phyloP scores from a whole-genome alignment of 805 yeast species.

The Starmerella scarabaei region DNA sequence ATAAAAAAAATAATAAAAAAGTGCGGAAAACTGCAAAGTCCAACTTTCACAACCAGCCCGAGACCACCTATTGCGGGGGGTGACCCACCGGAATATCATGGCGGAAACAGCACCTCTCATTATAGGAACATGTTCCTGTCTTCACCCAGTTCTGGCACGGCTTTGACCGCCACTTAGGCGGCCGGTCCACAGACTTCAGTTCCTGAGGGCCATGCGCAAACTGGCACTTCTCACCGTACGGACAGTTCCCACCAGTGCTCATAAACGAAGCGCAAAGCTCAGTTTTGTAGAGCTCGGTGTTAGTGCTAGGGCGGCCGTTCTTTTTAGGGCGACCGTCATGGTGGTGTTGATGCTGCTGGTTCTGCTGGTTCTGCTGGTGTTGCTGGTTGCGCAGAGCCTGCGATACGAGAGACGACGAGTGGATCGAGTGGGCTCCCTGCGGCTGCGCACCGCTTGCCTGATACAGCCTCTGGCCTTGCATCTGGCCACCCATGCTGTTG shows the following conservation, averaged over 20 bases:
- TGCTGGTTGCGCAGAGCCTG: slow-evolving; percentile 3
- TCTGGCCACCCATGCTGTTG: slow-evolving; percentile 2
- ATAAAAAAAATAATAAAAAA: slow-evolving; percentile 6
- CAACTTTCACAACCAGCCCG: not conserved
- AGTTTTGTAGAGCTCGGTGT: slow-evolving; percentile 72
- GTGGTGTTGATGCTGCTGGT: slow-evolving; percentile 9
- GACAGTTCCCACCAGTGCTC: slow-evolving; percentile 58
- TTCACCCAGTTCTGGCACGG: slow-evolving; percentile 82
- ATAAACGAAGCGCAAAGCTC: slow-evolving; percentile 74
- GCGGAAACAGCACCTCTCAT: slow-evolving; percentile 82
- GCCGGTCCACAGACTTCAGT: slow-evolving; percentile 55
- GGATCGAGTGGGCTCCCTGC: not conserved
- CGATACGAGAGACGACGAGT: not conserved
- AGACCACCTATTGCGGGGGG: not conserved
- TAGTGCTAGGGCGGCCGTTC: slow-evolving; percentile 27
- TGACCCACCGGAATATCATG: slow-evolving; percentile 34
- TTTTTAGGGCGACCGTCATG: slow-evolving; percentile 19
- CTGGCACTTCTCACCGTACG: slow-evolving; percentile 84
- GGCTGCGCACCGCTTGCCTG: not conserved
- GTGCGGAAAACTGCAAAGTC: not conserved
- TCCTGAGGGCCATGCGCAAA: slow-evolving; percentile 84
- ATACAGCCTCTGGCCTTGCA: not conserved
- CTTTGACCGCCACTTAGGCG: slow-evolving; percentile 80
- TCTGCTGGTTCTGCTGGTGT: slow-evolving; percentile 7
- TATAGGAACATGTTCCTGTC: slow-evolving; percentile 73